A percentile compares a stretch with the other conserved stretches of the same genome.
Conservation (phyloP, 2,329 filamentous ascomycete species). For the Pseudogymnoascus sp. region DNA sequence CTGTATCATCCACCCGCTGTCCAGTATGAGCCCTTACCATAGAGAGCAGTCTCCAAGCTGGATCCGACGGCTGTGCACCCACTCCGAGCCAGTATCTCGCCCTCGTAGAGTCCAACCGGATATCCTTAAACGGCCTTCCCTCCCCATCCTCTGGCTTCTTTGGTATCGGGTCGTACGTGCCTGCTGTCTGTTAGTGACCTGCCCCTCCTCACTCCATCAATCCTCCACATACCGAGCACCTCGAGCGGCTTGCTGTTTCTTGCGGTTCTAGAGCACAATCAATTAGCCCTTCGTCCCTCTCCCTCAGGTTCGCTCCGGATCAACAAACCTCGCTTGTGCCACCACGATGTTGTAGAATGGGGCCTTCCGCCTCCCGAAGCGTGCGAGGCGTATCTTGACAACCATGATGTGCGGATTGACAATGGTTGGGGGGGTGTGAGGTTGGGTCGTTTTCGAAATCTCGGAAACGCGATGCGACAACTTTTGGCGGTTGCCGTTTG, state of each 20-base stretch:
- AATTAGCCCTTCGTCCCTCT: neutral
- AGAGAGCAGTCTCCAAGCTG: conserved; percentile 75
- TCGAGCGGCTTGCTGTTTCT: conserved; percentile 85
- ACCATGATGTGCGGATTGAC: conserved; percentile 58
- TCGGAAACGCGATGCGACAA: conserved; percentile 9
- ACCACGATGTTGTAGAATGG: conserved; percentile 98
- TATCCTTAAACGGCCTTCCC: conserved; percentile 79
- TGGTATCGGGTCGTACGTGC: conserved; percentile 64
- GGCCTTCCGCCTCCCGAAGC: conserved; percentile 81
- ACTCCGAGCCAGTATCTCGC: conserved; percentile 96
- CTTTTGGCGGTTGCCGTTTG: neutral
- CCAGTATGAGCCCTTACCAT: conserved; percentile 50
- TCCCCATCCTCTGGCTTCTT: conserved; percentile 52
- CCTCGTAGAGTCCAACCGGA: conserved; percentile 72
- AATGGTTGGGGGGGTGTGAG: conserved; percentile 12
- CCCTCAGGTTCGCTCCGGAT: neutral
- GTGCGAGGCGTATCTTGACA: conserved; percentile 84
- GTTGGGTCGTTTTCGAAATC: conserved; percentile 11
- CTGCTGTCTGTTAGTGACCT: conserved; percentile 16
- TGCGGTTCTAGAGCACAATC: conserved; percentile 56
- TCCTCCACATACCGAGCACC: conserved; percentile 58
- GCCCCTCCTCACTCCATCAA: neutral
- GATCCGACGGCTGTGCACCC: conserved; percentile 87
- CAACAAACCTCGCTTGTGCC: conserved; percentile 72
- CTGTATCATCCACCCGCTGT: neutral